These are phyloP conservation scores for Coemansia sp. DNA, from an alignment of 192 early-diverging fungal species.

Conservation along the genomic window DNA sequence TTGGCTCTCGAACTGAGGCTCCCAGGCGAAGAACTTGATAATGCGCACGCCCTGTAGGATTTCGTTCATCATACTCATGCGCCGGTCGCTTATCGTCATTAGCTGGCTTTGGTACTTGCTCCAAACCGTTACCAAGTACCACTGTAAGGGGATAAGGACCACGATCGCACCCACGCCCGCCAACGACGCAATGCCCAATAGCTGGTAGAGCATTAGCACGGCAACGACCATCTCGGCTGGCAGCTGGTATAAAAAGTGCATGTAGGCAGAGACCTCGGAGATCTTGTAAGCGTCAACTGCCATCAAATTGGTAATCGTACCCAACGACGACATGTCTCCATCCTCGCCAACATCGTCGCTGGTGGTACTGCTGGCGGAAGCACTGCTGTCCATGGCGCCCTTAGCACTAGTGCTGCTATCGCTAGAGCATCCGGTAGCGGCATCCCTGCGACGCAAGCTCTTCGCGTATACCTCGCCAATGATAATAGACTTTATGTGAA, in stretches of 20 bases:
- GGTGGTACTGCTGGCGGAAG: not conserved
- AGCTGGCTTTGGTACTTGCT: slow-evolving; percentile 73
- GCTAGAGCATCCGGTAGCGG: slow-evolving; percentile 21
- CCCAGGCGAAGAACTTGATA: slow-evolving; percentile 97
- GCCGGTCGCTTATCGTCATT: slow-evolving; percentile 83
- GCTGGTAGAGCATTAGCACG: slow-evolving; percentile 75
- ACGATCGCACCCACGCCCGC: slow-evolving; percentile 86
- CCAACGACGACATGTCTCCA: slow-evolving; percentile 60
- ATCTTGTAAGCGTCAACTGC: slow-evolving; percentile 67
- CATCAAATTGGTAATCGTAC: slow-evolving; percentile 73
- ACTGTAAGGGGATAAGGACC: slow-evolving; percentile 78
- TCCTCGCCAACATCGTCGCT: slow-evolving; percentile 7
- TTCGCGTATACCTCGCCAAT: slow-evolving; percentile 74
- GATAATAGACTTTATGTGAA: slow-evolving; percentile 66
- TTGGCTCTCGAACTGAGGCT: slow-evolving; percentile 70
- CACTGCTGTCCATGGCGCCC: not conserved
- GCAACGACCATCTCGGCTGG: slow-evolving; percentile 79
- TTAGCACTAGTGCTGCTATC: slow-evolving; percentile 3
- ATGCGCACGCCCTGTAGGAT: slow-evolving; percentile 88
- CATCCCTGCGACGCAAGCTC: slow-evolving; percentile 61
- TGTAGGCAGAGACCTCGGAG: slow-evolving; percentile 65
- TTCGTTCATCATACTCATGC: slow-evolving; percentile 82
- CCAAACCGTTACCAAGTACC: slow-evolving; percentile 63
- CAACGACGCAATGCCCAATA: slow-evolving; percentile 79
- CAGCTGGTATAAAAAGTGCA: slow-evolving; percentile 75